phyloP scores from a whole-genome alignment of 352 stramenopile genomes.

The Saprolegnia diclina region DNA sequence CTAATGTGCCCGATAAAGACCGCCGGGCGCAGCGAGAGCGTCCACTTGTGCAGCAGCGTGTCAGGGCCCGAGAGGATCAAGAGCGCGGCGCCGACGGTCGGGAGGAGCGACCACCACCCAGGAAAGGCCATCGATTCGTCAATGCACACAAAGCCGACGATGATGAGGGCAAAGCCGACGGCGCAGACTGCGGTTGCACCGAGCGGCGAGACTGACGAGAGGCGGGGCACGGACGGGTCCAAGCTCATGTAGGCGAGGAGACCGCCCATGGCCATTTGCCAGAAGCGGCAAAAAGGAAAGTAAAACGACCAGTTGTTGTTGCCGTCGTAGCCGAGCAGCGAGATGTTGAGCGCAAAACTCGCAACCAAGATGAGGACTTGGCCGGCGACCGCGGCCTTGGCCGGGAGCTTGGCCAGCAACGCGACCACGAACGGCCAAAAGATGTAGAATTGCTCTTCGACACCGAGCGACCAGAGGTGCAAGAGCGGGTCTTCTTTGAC shows the following conservation, averaged over 20 bases:
- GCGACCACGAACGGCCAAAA: conserved; percentile 20
- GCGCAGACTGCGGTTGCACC: background rate
- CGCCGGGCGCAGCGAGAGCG: background rate
- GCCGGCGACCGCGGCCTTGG: background rate
- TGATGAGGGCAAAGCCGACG: background rate
- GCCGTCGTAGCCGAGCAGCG: conserved; percentile 4
- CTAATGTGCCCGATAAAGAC: conserved; percentile 24
- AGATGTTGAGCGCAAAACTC: conserved; percentile 18
- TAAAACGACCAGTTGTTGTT: conserved; percentile 26
- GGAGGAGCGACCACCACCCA: conserved; percentile 17
- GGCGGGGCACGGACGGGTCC: background rate
- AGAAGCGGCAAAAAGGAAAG: conserved; percentile 25
- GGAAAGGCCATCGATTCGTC: conserved; percentile 23
- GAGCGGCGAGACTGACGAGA: background rate
- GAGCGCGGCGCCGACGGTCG: conserved; percentile 11
- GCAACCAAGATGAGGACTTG: conserved; percentile 10
- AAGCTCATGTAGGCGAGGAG: conserved; percentile 9
- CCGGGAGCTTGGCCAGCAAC: background rate
- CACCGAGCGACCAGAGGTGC: conserved; percentile 24
- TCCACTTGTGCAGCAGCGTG: conserved; percentile 4
- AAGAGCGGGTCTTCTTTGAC: conserved; percentile 22
- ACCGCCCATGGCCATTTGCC: conserved; percentile 26
- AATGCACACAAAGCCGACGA: conserved; percentile 12
- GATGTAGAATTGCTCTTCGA: conserved; percentile 30
- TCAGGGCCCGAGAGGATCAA: conserved; percentile 6